Conservation (phyloP, 331 rosid genomes). For the Telfairia occidentalis region DNA sequence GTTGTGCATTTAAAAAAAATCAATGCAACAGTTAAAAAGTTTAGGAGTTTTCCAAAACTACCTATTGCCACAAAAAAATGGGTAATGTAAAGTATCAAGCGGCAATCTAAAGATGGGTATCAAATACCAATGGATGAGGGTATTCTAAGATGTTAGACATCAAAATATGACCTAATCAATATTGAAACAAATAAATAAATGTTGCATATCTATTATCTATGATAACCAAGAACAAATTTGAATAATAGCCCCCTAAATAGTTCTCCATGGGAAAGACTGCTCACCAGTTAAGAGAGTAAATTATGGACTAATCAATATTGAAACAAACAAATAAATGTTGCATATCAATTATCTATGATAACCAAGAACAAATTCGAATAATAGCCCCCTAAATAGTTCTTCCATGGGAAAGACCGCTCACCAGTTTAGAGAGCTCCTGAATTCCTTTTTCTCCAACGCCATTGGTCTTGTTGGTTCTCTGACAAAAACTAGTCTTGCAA, state of each 20-base stretch:
- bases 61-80: not conserved
- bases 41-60: not conserved
- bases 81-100: not conserved
- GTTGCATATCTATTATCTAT: not conserved
- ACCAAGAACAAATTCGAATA: not conserved
- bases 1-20: not conserved
- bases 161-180: not conserved
- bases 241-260: too few species aligned
- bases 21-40: not conserved
- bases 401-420: not conserved
- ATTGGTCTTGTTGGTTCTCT: not conserved
- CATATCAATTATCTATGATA: not conserved
- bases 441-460: not conserved
- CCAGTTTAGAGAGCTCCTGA: constrained; percentile 2
- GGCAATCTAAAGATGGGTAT: not conserved
- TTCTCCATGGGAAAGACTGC: too few species aligned
- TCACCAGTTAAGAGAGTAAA: too few species aligned
- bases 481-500: not conserved
- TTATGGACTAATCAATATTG: not conserved
- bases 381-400: not conserved
- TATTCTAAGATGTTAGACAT: not conserved
- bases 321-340: not conserved
- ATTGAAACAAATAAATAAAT: not conserved
- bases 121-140: not conserved
- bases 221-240: not conserved